Evolutionary conservation across 2,329 filamentous ascomycete genomes (phyloP).

Genomic region (Aspergillus novofumigatus): DNA sequence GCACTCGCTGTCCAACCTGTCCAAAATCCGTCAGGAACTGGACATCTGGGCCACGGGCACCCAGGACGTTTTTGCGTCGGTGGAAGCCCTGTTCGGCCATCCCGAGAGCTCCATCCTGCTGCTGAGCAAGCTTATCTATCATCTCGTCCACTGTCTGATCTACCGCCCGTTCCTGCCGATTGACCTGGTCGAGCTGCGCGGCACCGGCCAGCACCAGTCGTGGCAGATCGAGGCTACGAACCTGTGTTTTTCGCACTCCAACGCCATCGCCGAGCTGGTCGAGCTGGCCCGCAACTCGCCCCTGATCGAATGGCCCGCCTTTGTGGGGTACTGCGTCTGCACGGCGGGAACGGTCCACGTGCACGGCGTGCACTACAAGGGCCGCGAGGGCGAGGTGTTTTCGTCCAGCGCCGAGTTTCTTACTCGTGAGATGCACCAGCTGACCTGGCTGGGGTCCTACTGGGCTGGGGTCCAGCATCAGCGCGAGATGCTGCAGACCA

Average conservation of each 20-base stretch:
- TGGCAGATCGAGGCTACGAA: conserved; percentile 93
- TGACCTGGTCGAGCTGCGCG: conserved; percentile 73
- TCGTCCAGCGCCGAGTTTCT: conserved; percentile 66
- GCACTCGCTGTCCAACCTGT: conserved; percentile 80
- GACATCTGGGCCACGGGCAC: conserved; percentile 82
- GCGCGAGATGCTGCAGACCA: conserved; percentile 69
- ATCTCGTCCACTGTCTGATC: conserved; percentile 79
- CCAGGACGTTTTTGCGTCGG: conserved; percentile 71
- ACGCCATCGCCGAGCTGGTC: conserved; percentile 78
- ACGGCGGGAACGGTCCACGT: conserved; percentile 86
- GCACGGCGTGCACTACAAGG: conserved; percentile 75
- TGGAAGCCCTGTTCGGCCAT: conserved; percentile 71
- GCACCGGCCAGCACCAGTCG: conserved; percentile 77
- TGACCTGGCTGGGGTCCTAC: conserved; percentile 67
- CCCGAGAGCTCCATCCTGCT: conserved; percentile 73
- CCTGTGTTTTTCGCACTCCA: conserved; percentile 79
- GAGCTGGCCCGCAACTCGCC: conserved; percentile 71
- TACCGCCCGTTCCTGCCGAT: conserved; percentile 85
- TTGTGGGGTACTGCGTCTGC: conserved; percentile 81
- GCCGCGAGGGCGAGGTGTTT: conserved; percentile 59
- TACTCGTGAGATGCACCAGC: conserved; percentile 72
- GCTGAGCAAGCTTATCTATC: conserved; percentile 80
- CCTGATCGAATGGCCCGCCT: conserved; percentile 78
- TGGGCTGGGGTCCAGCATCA: conserved; percentile 81
- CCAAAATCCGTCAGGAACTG: conserved; percentile 78